These are phyloP conservation scores for Phytophthora hibernalis DNA, from an alignment of 352 stramenopile genomes.

Conservation along the genomic window DNA sequence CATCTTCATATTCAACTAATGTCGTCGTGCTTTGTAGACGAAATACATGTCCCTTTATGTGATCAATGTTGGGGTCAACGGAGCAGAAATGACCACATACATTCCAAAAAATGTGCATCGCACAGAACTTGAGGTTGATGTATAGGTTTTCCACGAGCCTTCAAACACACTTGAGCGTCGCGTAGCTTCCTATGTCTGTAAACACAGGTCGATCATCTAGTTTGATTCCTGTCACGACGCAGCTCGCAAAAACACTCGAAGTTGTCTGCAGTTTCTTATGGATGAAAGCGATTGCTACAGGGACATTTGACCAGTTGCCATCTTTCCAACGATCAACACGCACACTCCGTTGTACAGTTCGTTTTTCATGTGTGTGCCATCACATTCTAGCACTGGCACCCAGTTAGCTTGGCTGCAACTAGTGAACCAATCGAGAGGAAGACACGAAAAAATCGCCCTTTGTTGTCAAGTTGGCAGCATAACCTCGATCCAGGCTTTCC, in stretches of 20 bases:
- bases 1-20: constrained; percentile 1
- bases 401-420: no score
- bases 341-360: constrained; percentile 9
- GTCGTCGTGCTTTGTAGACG: constrained; percentile 5
- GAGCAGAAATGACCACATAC: constrained; percentile 12
- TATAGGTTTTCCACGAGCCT: neutral
- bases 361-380: constrained; percentile 13
- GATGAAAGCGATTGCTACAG: constrained; percentile 5
- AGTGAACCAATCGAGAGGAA: no score
- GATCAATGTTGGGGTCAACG: constrained; percentile 9
- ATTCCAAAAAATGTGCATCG: constrained; percentile 22
- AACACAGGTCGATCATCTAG: neutral
- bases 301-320: constrained; percentile 3
- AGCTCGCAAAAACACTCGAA: constrained; percentile 11
- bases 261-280: constrained; percentile 10
- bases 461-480: no score
- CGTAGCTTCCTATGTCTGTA: constrained; percentile 1
- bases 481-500: no score
- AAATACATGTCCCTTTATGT: constrained; percentile 3
- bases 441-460: no score
- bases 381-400: constrained; percentile 6
- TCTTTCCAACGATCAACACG: constrained; percentile 1
- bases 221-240: neutral
- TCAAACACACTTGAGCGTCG: neutral
- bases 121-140: constrained; percentile 14